Percentiles rank a stretch among this genome's conserved stretches.
Evolutionary conservation across 2,329 filamentous ascomycete genomes (phyloP).

Genomic region (Thielaviopsis ethacetica): DNA sequence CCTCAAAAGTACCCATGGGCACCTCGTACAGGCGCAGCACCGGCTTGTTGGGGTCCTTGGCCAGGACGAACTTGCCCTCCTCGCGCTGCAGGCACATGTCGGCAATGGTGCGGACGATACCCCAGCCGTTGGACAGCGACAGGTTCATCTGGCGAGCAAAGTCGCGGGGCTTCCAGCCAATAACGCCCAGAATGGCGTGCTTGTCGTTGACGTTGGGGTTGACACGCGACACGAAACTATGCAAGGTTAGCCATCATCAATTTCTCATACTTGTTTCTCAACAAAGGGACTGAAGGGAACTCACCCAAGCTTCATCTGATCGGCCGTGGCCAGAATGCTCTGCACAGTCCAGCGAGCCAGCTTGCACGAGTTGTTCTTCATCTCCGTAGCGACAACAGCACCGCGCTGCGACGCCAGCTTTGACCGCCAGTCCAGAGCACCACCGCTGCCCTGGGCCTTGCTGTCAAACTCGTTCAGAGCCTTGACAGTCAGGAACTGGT

Average conservation of each 20-base stretch:
- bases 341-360: constrained; percentile 95
- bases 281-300: constrained; percentile 19
- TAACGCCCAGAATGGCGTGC: constrained; percentile 87
- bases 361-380: constrained; percentile 99
- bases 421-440: constrained; percentile 88
- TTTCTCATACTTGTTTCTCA: neutral
- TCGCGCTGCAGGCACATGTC: constrained; percentile 72
- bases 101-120: constrained; percentile 93
- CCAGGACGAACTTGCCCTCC: constrained; percentile 66
- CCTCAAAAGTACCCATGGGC: constrained; percentile 69
- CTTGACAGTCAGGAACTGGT: constrained; percentile 84
- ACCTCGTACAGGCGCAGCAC: constrained; percentile 89
- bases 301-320: constrained; percentile 94
- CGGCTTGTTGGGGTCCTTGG: constrained; percentile 92
- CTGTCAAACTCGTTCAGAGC: constrained; percentile 98
- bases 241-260: constrained; percentile 3
- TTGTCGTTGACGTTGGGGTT: constrained; percentile 87
- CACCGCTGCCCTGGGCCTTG: constrained; percentile 90
- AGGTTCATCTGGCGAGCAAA: constrained; percentile 98
- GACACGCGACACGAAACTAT: constrained; percentile 80
- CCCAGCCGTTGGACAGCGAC: constrained; percentile 93
- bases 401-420: constrained; percentile 91
- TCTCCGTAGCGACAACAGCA: constrained; percentile 95
- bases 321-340: constrained; percentile 91
- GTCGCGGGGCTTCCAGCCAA: constrained; percentile 95